Evolutionary conservation across 176 grass and related monocot species (phyloP).

Genomic region (Guadua angustifolia): DNA sequence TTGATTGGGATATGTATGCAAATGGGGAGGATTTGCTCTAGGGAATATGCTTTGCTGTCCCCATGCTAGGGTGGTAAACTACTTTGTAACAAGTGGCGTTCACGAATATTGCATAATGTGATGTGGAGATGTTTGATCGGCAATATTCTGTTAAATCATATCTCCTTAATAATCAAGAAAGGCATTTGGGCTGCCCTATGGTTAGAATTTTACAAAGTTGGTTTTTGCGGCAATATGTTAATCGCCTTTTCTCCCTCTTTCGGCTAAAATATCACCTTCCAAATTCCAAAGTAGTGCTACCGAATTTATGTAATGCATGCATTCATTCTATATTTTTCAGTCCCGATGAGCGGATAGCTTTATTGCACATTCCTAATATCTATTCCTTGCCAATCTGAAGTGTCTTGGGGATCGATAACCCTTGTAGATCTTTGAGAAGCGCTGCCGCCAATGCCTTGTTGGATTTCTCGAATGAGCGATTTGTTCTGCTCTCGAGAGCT

Average conservation of each 20-base stretch:
- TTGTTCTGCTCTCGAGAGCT: slow-evolving; percentile 85
- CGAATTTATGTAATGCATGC: not conserved
- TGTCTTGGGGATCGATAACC: slow-evolving; percentile 86
- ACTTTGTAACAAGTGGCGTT: slow-evolving; percentile 43
- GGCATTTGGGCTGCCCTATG: not conserved
- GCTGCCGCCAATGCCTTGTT: slow-evolving; percentile 81
- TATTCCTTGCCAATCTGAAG: slow-evolving; percentile 50
- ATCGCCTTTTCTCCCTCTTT: not conserved
- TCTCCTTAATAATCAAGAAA: not conserved
- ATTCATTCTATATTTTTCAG: slow-evolving; percentile 17
- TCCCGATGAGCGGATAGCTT: not conserved
- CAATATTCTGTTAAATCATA: not conserved
- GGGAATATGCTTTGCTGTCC: slow-evolving; percentile 50
- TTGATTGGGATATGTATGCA: slow-evolving; percentile 38
- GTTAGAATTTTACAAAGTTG: not conserved
- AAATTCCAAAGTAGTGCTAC: not conserved
- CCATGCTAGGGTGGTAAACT: slow-evolving; percentile 33
- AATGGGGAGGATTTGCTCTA: slow-evolving; percentile 29
- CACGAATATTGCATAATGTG: slow-evolving; percentile 30
- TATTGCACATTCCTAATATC: slow-evolving; percentile 15
- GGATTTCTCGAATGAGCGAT: slow-evolving; percentile 81
- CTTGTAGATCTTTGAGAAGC: slow-evolving; percentile 86
- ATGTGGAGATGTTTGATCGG: slow-evolving; percentile 31
- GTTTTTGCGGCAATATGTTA: not conserved
- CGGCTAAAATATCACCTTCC: slow-evolving; percentile 6